Evolutionary conservation across 768 basidiomycete genomes (phyloP).

Genomic region (Gymnopilus junonius): DNA sequence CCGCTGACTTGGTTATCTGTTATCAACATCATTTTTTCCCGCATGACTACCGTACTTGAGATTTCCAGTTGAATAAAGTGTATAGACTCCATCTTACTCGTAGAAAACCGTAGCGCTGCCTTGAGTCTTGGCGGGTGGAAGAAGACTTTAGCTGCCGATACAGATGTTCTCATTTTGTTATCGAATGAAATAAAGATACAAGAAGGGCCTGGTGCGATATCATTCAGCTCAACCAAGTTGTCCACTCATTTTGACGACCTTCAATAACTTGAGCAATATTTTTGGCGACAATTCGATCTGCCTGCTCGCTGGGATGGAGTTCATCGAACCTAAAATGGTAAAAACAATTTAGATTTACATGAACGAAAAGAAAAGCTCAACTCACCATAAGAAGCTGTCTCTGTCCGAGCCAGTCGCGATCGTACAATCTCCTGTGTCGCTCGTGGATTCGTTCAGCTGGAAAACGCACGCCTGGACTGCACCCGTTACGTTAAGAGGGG

Average conservation of each 20-base stretch:
- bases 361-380: not conserved
- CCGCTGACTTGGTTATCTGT: no score
- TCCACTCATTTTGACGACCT: slow-evolving; percentile 16
- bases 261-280: slow-evolving; percentile 18
- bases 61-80: no score
- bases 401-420: slow-evolving; percentile 44
- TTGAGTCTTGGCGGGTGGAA: no score
- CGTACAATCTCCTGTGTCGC: slow-evolving; percentile 35
- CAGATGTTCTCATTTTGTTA: not conserved
- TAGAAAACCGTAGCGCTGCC: no score
- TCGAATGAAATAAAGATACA: no score
- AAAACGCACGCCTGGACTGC: slow-evolving; percentile 53
- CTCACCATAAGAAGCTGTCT: slow-evolving; percentile 57
- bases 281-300: slow-evolving; percentile 18
- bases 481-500: slow-evolving; percentile 61
- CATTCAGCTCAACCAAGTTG: slow-evolving; percentile 14
- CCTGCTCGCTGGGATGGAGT: slow-evolving; percentile 16
- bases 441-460: slow-evolving; percentile 32
- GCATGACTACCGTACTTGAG: no score
- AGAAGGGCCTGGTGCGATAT: no score
- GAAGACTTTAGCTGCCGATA: no score
- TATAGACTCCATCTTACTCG: no score
- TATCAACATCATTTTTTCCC: no score
- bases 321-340: slow-evolving; percentile 12
- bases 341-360: not conserved